Evolutionary conservation across 202 grass and related monocot species (phyloP).

Genomic region (Musa balbisiana): DNA sequence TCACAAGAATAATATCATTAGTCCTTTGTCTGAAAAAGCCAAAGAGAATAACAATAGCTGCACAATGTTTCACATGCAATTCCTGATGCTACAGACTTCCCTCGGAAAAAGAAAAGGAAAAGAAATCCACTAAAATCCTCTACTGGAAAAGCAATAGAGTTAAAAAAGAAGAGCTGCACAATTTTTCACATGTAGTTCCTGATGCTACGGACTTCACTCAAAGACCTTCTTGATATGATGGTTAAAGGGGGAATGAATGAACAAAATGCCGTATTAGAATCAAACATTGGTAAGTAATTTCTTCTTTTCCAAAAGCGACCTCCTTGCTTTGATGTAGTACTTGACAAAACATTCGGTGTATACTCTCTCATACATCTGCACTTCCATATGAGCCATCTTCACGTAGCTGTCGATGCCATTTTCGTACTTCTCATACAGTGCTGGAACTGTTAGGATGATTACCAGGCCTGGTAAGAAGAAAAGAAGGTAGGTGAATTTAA

Average conservation of each 20-base stretch:
- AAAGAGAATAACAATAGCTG: no score
- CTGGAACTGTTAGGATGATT: conserved; percentile 33
- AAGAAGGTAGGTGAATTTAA: neutral
- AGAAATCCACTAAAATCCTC: neutral
- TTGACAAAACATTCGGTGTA: conserved; percentile 19
- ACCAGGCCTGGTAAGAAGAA: conserved; percentile 20
- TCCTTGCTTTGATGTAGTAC: conserved; percentile 20
- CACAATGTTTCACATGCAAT: no score
- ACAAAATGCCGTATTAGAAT: neutral
- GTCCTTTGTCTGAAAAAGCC: no score
- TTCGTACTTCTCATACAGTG: conserved; percentile 31
- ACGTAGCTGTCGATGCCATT: conserved; percentile 21
- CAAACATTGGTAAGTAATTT: neutral
- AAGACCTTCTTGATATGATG: neutral
- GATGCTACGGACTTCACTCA: neutral
- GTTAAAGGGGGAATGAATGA: neutral
- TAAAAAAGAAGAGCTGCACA: neutral
- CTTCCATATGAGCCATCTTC: conserved; percentile 15
- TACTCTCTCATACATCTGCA: conserved; percentile 23
- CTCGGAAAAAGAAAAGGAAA: neutral
- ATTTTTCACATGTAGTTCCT: neutral
- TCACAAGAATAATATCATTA: no score
- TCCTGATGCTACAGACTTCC: neutral
- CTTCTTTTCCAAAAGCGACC: conserved; percentile 15
- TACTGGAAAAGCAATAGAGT: neutral